phyloP scores from a whole-genome alignment of 257 asterid genomes.

The Striga asiatica region DNA sequence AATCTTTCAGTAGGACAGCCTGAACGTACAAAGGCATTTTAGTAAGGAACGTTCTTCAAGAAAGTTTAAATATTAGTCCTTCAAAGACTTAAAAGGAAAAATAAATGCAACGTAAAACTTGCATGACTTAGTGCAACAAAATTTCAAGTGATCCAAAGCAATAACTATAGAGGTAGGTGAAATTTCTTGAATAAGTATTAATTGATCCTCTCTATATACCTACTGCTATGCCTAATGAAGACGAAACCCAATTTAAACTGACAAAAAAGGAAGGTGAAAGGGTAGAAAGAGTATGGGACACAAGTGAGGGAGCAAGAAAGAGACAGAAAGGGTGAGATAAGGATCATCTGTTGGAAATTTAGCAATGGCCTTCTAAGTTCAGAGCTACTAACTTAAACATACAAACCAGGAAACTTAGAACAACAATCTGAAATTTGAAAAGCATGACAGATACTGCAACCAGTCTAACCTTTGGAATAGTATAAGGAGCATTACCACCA shows the following conservation, averaged over 20 bases:
- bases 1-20: neutral
- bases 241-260: neutral
- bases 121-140: constrained; percentile 6
- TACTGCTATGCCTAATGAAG: neutral
- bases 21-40: neutral
- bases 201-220: neutral
- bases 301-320: neutral
- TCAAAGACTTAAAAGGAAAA: neutral
- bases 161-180: neutral
- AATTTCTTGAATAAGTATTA: neutral
- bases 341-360: constrained; percentile 1
- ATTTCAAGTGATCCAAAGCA: too few relatives aligned
- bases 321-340: neutral
- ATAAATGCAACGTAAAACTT: neutral
- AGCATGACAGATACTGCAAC: neutral
- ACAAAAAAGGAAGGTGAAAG: neutral
- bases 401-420: constrained; percentile 2
- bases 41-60: neutral
- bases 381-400: constrained; percentile 7
- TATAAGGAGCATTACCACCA: constrained; percentile 68
- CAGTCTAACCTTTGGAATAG: constrained; percentile 65
- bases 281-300: neutral
- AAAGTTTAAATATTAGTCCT: neutral
- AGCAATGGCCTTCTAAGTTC: neutral
- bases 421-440: neutral